Percentiles rank a stretch among this genome's conserved stretches.
These are phyloP conservation scores for Punica granatum DNA, from an alignment of 345 rosid species.

Conservation along the genomic window DNA sequence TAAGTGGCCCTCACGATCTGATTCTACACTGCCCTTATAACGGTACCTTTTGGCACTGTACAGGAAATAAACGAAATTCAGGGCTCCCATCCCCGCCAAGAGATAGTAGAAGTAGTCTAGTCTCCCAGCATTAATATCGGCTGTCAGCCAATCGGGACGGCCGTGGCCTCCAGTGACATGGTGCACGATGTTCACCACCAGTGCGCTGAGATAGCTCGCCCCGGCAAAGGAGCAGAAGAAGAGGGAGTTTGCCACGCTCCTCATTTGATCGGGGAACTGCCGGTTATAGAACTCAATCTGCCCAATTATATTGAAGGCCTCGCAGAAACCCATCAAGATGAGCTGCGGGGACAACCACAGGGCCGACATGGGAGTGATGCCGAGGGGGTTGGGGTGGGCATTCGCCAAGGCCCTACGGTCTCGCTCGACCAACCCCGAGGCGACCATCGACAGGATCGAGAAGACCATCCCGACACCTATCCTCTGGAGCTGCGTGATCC, in stretches of 20 bases:
- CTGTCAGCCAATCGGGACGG: slow-evolving; percentile 45
- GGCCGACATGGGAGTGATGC: slow-evolving; percentile 28
- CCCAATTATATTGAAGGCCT: slow-evolving; percentile 54
- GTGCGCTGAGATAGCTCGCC: slow-evolving; percentile 28
- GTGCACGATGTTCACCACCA: slow-evolving; percentile 33
- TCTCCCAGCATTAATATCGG: slow-evolving; percentile 37
- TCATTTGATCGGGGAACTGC: slow-evolving; percentile 59
- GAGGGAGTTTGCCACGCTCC: slow-evolving; percentile 48
- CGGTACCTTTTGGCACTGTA: slow-evolving; percentile 32
- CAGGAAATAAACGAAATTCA: slow-evolving; percentile 42
- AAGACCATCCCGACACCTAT: slow-evolving; percentile 45
- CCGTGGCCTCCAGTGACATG: slow-evolving; percentile 26
- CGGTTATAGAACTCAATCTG: slow-evolving; percentile 56
- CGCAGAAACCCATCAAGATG: slow-evolving; percentile 41
- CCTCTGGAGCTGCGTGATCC: slow-evolving; percentile 54
- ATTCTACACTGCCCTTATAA: slow-evolving; percentile 26
- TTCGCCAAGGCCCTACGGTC: slow-evolving; percentile 29
- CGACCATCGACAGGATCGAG: slow-evolving; percentile 37
- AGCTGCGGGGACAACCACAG: slow-evolving; percentile 61
- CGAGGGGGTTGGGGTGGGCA: slow-evolving; percentile 9
- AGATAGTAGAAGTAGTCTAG: slow-evolving; percentile 52
- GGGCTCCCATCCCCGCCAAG: slow-evolving; percentile 37
- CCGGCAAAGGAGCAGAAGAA: slow-evolving; percentile 31
- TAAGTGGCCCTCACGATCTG: slow-evolving; percentile 3
- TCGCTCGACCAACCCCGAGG: slow-evolving; percentile 39